phyloP scores from a whole-genome alignment of 768 basidiomycete species.

The Collybiopsis confluens region DNA sequence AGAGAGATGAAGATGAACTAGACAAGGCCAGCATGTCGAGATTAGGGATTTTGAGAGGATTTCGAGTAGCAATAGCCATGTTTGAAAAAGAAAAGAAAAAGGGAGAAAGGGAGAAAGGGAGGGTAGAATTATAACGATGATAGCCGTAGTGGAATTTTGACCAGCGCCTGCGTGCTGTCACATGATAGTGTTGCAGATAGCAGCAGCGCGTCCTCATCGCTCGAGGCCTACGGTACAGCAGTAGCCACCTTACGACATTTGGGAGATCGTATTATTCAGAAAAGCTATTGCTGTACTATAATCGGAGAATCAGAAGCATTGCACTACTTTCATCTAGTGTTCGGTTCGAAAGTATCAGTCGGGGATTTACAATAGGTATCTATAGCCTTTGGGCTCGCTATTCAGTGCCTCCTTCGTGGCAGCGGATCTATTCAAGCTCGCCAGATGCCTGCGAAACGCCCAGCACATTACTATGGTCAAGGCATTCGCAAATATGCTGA shows the following conservation, averaged over 20 bases:
- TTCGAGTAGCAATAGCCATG: slow-evolving; percentile 3
- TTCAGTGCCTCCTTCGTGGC: slow-evolving; percentile 34
- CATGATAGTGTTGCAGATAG: too few relatives aligned
- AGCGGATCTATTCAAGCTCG: slow-evolving; percentile 32
- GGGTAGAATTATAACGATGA: neutral
- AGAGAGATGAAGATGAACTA: neutral
- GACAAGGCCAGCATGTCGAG: slow-evolving; percentile 6
- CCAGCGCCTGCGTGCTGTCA: too few relatives aligned
- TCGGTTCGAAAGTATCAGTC: neutral
- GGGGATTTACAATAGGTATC: slow-evolving; percentile 39
- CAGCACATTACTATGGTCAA: slow-evolving; percentile 47
- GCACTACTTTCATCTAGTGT: too few relatives aligned
- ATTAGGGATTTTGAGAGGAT: neutral
- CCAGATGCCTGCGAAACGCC: slow-evolving; percentile 43
- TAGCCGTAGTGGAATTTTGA: too few relatives aligned
- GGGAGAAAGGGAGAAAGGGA: neutral
- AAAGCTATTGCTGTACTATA: too few relatives aligned
- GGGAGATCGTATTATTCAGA: too few relatives aligned
- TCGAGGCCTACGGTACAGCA: too few relatives aligned
- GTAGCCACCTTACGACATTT: too few relatives aligned
- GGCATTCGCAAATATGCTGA: slow-evolving; percentile 60
- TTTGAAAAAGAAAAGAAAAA: neutral
- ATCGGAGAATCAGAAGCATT: too few relatives aligned
- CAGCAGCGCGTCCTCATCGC: too few relatives aligned
- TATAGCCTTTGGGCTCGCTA: slow-evolving; percentile 31